Base-by-base conservation (phyloP, 176 grass and related monocot genomes). In the Aegilops umbellulata region DNA sequence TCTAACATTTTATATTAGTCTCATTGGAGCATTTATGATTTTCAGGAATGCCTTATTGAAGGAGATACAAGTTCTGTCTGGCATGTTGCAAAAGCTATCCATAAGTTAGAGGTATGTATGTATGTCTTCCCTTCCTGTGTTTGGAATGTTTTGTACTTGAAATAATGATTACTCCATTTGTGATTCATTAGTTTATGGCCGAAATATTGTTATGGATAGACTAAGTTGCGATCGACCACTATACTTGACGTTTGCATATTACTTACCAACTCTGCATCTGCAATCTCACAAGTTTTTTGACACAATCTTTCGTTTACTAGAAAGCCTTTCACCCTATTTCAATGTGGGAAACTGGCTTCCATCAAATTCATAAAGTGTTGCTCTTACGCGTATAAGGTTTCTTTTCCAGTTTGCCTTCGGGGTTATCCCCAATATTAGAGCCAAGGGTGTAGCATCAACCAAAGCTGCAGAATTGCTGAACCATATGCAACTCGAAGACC, bases 31-130 rank as follows among this genome's bases (percentile, higher is more conserved):
- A 16, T 55, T 71, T 87, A 22, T 87, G 44, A 51, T 81, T 90
- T 84, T 22, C 78, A 98, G 96, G 96, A 95, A 75, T 93, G 90
- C 60, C 81, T 90, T 85, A 86, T 98, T 82, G 90, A 94, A 81
- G 96, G 96, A 24, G 96, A 98, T 83, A 94, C 90, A 69, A 98
- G 93, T 89, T 98, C 96, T n/a, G 78, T 95, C 71, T 98, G 96
- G 96, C 92, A 98, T 80, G 90, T 95, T 77, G 96, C 96, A 81
- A 94, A 98, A 91, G 91, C 96, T 51, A 95, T 98, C 83, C 96
- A 98, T 86, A 95, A 91, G 61, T 67, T 98, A 82, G 93, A 98
- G 96, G 96, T 98, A 92, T 60, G 70, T 23, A 22, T 76, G 29
- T 23, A 22, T 84, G 29, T 69, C 46, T 80, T 76, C 17, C 26